A percentile compares a stretch with the other conserved stretches of the same genome.
These are phyloP conservation scores for Melaleuca alternifolia DNA, from an alignment of 345 rosid genomes.

Conservation along the genomic window DNA sequence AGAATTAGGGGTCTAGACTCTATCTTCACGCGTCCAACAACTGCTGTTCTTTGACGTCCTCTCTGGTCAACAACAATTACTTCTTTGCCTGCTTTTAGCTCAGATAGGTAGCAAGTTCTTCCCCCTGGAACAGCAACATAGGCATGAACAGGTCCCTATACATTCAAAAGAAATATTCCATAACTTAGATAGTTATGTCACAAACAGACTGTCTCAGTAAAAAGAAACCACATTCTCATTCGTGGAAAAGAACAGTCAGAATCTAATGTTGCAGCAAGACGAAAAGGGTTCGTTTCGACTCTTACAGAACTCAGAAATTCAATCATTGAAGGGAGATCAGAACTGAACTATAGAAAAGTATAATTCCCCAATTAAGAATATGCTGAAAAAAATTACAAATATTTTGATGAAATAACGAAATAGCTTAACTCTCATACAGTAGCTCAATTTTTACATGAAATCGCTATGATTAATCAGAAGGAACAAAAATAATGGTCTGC, in stretches of 20 bases:
- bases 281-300: background rate
- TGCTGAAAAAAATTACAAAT: background rate
- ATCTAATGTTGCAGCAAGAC: background rate
- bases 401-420: background rate
- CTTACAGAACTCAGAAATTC: background rate
- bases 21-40: slow-evolving; percentile 79
- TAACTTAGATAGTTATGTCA: background rate
- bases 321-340: background rate
- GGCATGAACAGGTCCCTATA: slow-evolving; percentile 85
- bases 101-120: slow-evolving; percentile 81
- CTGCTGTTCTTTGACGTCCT: slow-evolving; percentile 50
- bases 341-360: background rate
- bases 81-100: slow-evolving; percentile 67
- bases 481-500: background rate
- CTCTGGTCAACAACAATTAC: slow-evolving; percentile 55
- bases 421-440: background rate
- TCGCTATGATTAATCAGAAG: background rate
- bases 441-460: background rate
- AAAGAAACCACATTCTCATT: background rate
- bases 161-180: background rate
- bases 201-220: background rate
- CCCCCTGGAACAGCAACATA: slow-evolving; percentile 74
- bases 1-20: slow-evolving; percentile 68
- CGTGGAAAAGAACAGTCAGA: background rate
- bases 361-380: background rate